Base-by-base conservation (phyloP, 768 basidiomycete species). In the Amanita exitialis region DNA sequence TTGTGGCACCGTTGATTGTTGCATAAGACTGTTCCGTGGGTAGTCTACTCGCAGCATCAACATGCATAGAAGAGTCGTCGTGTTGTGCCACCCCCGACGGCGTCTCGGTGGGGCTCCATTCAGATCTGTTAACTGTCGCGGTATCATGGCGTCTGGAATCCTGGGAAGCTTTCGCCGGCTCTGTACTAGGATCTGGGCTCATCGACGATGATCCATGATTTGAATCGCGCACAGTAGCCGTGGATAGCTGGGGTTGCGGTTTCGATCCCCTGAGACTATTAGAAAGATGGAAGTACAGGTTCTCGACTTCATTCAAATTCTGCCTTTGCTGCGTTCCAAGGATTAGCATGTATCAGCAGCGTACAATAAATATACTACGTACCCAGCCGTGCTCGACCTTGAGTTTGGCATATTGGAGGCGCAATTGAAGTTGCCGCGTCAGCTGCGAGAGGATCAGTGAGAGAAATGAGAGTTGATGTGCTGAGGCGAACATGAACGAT, bases 341-440 rank as follows among this genome's bases (percentile, higher is more conserved):
- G 12, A 23, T 46, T 9, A 53, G 39, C 13, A n/a, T 21, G 35
- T 21, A 25, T n/a, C 8, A 13, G 34, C 25, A 16, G 25, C 15
- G 20, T 23, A 28, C 16, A 25, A 44, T 16, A 28, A 42, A 44
- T 10, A 36, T 69, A 80, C 37, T 62, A 86, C n/a, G n/a, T n/a
- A n/a, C 86, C 86, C 86, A 89, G 39, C 86, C 86, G 61, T 86
- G 76, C 56, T 89, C 85, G 44, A 89, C 86, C 61, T 89, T 89
- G 52, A 89, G 69, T 61, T 76, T 73, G 12, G 86, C 86, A 58
- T 88, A 89, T 59, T 84, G 86, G 15, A 89, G 69, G 21, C 86
- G 77, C 65, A 85, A 72, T 59, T 83, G 82, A 20, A 89, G 70
- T 55, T 88, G 84, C 54, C 82, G 73, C 3, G 81, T 80, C 23